Evolutionary conservation across 768 basidiomycete species (phyloP).

Genomic region (Lyophyllum shimeji): DNA sequence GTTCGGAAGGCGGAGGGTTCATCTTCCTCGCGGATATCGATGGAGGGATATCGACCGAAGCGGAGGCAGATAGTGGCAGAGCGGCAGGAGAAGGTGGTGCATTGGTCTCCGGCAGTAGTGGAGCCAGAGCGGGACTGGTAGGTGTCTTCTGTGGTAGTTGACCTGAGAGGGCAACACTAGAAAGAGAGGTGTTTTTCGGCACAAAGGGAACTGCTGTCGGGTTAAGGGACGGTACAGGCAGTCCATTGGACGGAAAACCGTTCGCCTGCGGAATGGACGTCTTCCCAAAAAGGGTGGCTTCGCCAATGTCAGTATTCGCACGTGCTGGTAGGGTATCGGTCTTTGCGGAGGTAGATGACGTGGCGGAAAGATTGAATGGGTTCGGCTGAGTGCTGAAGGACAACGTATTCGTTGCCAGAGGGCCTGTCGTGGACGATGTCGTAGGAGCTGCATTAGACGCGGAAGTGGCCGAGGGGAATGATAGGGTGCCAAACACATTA

Average conservation of each 20-base stretch:
- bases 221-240: conserved; percentile 11
- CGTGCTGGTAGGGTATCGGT: conserved; percentile 11
- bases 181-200: conserved; percentile 8
- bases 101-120: conserved; percentile 3
- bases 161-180: conserved; percentile 3
- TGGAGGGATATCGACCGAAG: conserved; percentile 1
- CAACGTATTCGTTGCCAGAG: background rate
- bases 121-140: conserved; percentile 17
- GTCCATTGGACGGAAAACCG: background rate
- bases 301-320: background rate
- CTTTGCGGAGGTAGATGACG: background rate
- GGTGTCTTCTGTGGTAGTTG: no score
- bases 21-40: conserved; percentile 3
- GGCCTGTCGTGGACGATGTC: background rate
- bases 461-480: background rate
- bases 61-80: conserved; percentile 10
- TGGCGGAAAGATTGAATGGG: background rate
- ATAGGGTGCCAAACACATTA: conserved; percentile 4
- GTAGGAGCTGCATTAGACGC: background rate
- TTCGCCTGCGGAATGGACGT: background rate
- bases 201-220: conserved; percentile 24
- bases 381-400: background rate
- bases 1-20: conserved; percentile 15
- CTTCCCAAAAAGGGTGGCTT: background rate
- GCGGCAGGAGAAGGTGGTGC: conserved; percentile 15